These are phyloP conservation scores for Xylariaceae sp. DNA, from an alignment of 2,329 filamentous ascomycete genomes.

Conservation along the genomic window DNA sequence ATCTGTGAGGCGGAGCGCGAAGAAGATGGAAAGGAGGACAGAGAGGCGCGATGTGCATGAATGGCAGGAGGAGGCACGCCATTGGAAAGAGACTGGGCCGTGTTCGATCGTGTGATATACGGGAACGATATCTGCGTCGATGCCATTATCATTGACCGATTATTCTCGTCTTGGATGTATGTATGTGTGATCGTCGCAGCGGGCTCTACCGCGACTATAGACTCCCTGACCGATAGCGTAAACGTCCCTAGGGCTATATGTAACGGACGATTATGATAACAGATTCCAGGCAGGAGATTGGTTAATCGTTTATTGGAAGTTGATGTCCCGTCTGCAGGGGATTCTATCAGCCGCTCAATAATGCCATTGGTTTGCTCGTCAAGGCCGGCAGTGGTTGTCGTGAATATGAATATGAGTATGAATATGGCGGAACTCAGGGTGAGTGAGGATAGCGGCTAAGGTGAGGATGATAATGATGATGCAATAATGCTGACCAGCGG, in stretches of 20 bases:
- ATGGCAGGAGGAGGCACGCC: constrained; percentile 33
- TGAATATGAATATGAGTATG: constrained; percentile 1
- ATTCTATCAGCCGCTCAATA: constrained; percentile 17
- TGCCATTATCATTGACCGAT: constrained; percentile 38
- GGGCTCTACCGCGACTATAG: constrained; percentile 15
- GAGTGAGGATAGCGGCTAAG: neutral
- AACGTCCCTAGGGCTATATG: neutral
- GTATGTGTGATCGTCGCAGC: constrained; percentile 23
- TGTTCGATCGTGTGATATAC: constrained; percentile 46
- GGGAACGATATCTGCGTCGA: constrained; percentile 46
- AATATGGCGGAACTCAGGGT: neutral
- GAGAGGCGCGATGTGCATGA: constrained; percentile 52
- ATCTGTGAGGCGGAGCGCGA: constrained; percentile 62
- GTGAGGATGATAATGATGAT: neutral
- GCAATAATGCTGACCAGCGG: constrained; percentile 5
- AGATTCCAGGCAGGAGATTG: neutral
- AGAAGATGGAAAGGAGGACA: constrained; percentile 64
- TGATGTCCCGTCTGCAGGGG: constrained; percentile 16
- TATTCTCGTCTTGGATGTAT: constrained; percentile 6
- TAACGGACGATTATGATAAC: constrained; percentile 3
- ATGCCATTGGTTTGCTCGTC: constrained; percentile 18
- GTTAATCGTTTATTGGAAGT: constrained; percentile 11
- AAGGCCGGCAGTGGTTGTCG: constrained; percentile 5
- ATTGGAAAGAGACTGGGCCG: constrained; percentile 40
- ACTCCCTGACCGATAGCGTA: neutral